A percentile compares a stretch with the other conserved stretches of the same genome.
Evolutionary conservation across 2,329 filamentous ascomycete species (phyloP).

Genomic region (Apiospora hydei): DNA sequence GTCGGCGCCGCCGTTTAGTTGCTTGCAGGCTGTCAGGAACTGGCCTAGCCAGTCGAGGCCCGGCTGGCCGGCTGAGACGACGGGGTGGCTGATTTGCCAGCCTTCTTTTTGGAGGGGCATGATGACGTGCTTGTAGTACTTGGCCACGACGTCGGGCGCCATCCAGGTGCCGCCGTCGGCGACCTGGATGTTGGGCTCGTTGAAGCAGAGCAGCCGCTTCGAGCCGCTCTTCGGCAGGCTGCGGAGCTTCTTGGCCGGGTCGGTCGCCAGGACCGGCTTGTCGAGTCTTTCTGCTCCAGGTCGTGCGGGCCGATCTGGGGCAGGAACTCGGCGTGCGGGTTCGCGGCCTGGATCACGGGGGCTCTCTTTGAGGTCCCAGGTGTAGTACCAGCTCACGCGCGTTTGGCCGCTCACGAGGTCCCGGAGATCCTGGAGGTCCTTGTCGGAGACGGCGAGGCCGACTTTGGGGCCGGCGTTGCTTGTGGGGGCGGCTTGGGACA

Average conservation of each 20-base stretch:
- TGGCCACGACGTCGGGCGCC: slow-evolving; percentile 46
- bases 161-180: slow-evolving; percentile 48
- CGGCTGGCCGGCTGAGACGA: slow-evolving; percentile 47
- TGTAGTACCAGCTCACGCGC: slow-evolving; percentile 51
- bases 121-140: slow-evolving; percentile 46
- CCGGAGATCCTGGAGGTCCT: neutral
- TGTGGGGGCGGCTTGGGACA: neutral
- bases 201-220: slow-evolving; percentile 45
- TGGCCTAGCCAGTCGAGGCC: slow-evolving; percentile 48
- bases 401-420: slow-evolving; percentile 25
- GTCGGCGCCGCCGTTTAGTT: slow-evolving; percentile 43
- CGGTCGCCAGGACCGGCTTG: neutral
- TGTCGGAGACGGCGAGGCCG: neutral
- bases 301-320: slow-evolving; percentile 43
- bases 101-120: slow-evolving; percentile 40
- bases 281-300: neutral
- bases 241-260: slow-evolving; percentile 43
- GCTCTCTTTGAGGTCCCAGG: slow-evolving; percentile 45
- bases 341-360: slow-evolving; percentile 11
- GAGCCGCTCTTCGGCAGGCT: slow-evolving; percentile 29
- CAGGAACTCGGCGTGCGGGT: slow-evolving; percentile 43
- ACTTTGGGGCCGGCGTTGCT: neutral
- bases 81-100: slow-evolving; percentile 50
- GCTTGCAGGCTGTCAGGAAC: slow-evolving; percentile 50
- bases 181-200: slow-evolving; percentile 50